Base-by-base conservation (phyloP, 2,329 filamentous ascomycete species). In the Hirsutella minnesotensis region DNA sequence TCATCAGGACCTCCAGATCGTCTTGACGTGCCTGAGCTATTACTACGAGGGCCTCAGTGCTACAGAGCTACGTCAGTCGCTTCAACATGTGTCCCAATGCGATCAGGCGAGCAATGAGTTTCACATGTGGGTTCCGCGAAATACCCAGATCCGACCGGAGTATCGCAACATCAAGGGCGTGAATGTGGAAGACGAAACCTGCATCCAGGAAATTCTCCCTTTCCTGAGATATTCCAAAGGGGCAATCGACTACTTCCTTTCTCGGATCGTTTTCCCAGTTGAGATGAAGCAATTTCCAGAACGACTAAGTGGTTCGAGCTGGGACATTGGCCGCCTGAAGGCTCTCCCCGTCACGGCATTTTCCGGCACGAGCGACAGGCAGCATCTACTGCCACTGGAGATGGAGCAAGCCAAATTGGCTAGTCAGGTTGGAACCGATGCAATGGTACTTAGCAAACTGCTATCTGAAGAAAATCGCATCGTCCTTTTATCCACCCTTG, bases 221-320 rank as follows among this genome's bases (percentile, higher is more conserved):
- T 46, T 54, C 27, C 50, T 85, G 1, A 62, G 67, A 0, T 66
- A 64, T 45, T 64, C 69, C 0, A 79, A 77, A 46, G 57, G 54
- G 0, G 64, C 62, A 0, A 67, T 84, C 3, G 73, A 86, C 47
- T 85, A 77, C 49, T 86, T 73, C 53, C 56, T 87, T 2, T 54
- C 61, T 0, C 53, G 65, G 15, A 52, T 78, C 1, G 70, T 81
- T 0, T 84, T 83, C 46, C 68, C 77, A 0, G 73, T 66, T 36
- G 70, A 79, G n/a, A 69, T 77, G 50, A 75, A 70, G 27, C 72
- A 82, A 45, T 84, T 81, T 38, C 68, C 71, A 0, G 44, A 65
- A 7, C 83, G 83, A 44, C 56, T 85, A 7, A 7, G 24, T 27
- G 24, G 7, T 7, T 27, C 24, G 12, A 27, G 24, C 24, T 27